phyloP scores from a whole-genome alignment of 345 rosid genomes.

The Lagerstroemia speciosa region DNA sequence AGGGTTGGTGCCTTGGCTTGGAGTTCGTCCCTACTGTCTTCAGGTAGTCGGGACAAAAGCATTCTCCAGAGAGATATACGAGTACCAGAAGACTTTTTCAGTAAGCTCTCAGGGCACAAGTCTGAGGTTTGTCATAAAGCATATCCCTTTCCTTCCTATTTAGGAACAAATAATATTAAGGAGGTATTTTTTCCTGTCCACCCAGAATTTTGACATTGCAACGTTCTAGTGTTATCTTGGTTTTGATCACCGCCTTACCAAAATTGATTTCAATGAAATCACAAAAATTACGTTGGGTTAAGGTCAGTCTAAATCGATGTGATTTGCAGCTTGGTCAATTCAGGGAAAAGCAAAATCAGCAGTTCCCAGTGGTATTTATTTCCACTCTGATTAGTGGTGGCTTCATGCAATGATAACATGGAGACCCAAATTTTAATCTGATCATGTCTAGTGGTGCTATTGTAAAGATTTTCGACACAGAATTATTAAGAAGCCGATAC shows the following conservation, averaged over 20 bases:
- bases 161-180: not conserved
- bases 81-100: constrained; percentile 65
- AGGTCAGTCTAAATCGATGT: not conserved
- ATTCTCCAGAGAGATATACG: constrained; percentile 87
- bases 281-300: not conserved
- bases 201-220: not conserved
- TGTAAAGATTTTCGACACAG: not conserved
- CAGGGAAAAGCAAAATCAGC: not conserved
- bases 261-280: not conserved
- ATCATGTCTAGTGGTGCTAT: not conserved
- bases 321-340: not conserved
- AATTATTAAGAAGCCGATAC: too few relatives aligned
- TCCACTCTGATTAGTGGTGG: not conserved
- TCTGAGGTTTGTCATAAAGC: constrained; percentile 54
- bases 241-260: not conserved
- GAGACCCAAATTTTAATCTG: not conserved
- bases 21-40: constrained; percentile 77
- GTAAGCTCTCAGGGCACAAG: constrained; percentile 90
- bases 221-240: not conserved
- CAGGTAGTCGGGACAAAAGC: constrained; percentile 95
- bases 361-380: not conserved
- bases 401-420: not conserved
- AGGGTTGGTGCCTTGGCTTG: constrained; percentile 95
- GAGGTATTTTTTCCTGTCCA: not conserved
- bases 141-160: not conserved